Evolutionary conservation across 306 rosid genomes (phyloP).

Genomic region (Citrullus colocynthis): DNA sequence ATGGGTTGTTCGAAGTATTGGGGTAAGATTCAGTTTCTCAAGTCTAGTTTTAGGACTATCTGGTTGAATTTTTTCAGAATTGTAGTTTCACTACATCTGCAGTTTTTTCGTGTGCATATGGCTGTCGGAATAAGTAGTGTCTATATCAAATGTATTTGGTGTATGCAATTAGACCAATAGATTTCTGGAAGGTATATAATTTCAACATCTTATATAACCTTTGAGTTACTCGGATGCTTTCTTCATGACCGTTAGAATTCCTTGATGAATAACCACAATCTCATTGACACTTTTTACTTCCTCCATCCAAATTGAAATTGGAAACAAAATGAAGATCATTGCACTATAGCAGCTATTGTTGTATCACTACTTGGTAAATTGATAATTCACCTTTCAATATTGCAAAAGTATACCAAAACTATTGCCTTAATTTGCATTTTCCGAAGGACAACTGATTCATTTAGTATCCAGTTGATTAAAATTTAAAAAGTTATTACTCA

Average conservation of each 20-base stretch:
- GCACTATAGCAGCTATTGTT: too few species aligned
- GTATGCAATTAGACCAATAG: not conserved
- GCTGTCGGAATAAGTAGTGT: not conserved
- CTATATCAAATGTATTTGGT: not conserved
- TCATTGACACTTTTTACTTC: not conserved
- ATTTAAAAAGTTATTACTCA: too few species aligned
- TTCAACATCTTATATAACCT: not conserved
- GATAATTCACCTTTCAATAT: not conserved
- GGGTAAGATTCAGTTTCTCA: constrained; percentile 37
- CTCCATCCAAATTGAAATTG: not conserved
- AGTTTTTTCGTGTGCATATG: not conserved
- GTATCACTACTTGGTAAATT: not conserved
- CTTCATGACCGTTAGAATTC: not conserved
- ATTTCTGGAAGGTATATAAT: not conserved
- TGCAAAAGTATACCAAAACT: not conserved
- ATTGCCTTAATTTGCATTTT: not conserved
- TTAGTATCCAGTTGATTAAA: not conserved
- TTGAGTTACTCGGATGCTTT: not conserved
- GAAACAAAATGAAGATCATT: not conserved
- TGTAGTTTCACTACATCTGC: not conserved
- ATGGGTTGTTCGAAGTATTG: constrained; percentile 84
- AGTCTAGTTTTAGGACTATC: constrained; percentile 3
- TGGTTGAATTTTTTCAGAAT: not conserved
- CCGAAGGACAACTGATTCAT: not conserved
- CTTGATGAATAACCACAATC: not conserved